Evolutionary conservation across 2,329 filamentous ascomycete species (phyloP).

Genomic region (Juglanconis juglandina): DNA sequence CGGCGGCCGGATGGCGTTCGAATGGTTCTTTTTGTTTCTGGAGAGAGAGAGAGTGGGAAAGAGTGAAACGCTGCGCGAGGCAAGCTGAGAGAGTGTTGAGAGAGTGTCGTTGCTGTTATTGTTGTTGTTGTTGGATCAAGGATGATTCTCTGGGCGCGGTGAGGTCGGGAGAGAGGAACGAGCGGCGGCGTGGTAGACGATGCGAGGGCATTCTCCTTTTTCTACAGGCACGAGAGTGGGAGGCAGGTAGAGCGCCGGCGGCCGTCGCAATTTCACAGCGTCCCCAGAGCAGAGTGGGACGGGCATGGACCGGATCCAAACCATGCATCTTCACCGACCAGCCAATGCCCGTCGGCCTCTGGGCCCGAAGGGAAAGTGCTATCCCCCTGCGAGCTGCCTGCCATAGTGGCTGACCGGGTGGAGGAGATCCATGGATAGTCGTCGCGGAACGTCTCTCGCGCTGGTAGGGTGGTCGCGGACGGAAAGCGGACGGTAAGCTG

Average conservation of each 20-base stretch:
- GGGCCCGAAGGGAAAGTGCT: neutral
- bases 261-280: neutral
- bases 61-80: conserved; percentile 18
- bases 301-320: neutral
- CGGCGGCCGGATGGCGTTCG: no score
- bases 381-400: no score
- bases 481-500: no score
- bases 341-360: neutral
- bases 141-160: neutral
- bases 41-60: neutral
- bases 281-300: neutral
- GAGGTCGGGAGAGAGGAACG: neutral
- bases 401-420: neutral
- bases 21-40: neutral
- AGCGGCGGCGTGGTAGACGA: conserved; percentile 2
- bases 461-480: no score
- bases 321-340: conserved; percentile 10
- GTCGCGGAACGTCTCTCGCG: neutral
- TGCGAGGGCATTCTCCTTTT: conserved; percentile 10
- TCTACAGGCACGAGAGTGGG: neutral
- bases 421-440: neutral
- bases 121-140: neutral
- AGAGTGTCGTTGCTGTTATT: no score
- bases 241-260: conserved; percentile 1
- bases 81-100: conserved; percentile 10